These are phyloP conservation scores for Ogataea saltuana DNA, from an alignment of 805 yeast genomes.

Conservation along the genomic window DNA sequence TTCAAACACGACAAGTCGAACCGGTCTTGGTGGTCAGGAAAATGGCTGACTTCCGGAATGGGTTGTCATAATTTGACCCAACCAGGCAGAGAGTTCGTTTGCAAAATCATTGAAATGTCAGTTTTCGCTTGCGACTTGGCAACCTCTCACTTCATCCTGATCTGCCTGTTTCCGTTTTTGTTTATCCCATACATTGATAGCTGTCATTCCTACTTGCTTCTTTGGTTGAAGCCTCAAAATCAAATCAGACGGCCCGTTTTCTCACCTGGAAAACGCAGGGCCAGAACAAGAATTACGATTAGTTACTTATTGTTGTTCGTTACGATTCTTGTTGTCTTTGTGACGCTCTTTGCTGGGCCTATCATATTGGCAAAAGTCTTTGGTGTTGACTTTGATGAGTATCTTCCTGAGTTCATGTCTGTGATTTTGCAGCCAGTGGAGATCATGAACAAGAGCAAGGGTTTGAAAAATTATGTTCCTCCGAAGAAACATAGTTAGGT, in stretches of 20 bases:
- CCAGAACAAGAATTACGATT: conserved; percentile 37
- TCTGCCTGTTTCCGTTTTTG: conserved; percentile 59
- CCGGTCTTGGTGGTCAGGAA: conserved; percentile 79
- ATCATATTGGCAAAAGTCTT: conserved; percentile 36
- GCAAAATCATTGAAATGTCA: conserved; percentile 67
- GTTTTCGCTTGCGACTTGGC: conserved; percentile 65
- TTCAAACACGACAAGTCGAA: conserved; percentile 59
- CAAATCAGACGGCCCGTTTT: conserved; percentile 51
- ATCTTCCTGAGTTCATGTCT: conserved; percentile 40
- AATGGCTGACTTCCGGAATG: conserved; percentile 62
- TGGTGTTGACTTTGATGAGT: conserved; percentile 41
- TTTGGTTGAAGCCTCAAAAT: conserved; percentile 56
- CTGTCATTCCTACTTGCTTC: conserved; percentile 64
- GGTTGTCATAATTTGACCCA: conserved; percentile 64
- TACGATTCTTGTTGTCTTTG: conserved; percentile 31
- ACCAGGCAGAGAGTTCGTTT: conserved; percentile 62
- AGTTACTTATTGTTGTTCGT: conserved; percentile 41
- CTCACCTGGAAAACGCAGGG: conserved; percentile 41
- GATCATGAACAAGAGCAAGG: conserved; percentile 34
- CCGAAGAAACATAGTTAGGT: conserved; percentile 23
- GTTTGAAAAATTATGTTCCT: conserved; percentile 36
- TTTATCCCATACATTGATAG: conserved; percentile 64
- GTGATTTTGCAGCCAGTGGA: conserved; percentile 48
- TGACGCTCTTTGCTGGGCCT: conserved; percentile 43
- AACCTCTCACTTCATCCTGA: conserved; percentile 58